Conservation (phyloP, 306 rosid genomes). For the Carpinus fangiana region DNA sequence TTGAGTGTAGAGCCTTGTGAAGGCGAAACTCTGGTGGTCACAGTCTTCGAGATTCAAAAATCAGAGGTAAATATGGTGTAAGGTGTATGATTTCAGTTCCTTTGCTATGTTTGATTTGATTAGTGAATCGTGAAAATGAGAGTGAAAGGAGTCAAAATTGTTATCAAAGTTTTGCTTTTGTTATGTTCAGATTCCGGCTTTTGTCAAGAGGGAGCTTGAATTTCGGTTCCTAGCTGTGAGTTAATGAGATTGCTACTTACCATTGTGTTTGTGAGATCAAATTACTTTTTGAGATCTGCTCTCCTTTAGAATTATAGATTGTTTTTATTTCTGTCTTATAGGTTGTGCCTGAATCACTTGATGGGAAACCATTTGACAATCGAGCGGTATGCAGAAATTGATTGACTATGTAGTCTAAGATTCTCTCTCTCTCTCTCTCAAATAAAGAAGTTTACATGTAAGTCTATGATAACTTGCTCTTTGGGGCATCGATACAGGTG, state of each 20-base stretch:
- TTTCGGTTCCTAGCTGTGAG: slow-evolving; percentile 90
- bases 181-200: slow-evolving; percentile 76
- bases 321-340: slow-evolving; percentile 30
- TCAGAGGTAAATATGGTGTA: slow-evolving; percentile 53
- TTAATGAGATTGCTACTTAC: slow-evolving; percentile 12
- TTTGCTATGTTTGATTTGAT: slow-evolving; percentile 8
- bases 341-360: slow-evolving; percentile 78
- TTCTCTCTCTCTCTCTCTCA: no score
- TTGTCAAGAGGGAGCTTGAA: slow-evolving; percentile 78
- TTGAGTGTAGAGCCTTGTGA: slow-evolving; percentile 82
- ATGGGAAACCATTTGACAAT: slow-evolving; percentile 54
- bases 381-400: slow-evolving; percentile 56
- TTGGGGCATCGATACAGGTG: slow-evolving; percentile 49
- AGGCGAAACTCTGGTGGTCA: slow-evolving; percentile 71
- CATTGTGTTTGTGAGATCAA: slow-evolving; percentile 6
- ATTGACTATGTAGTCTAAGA: neutral
- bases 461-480: slow-evolving; percentile 1
- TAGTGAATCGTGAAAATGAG: neutral
- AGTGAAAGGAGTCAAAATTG: neutral
- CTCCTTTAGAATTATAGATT: slow-evolving; percentile 1
- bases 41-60: slow-evolving; percentile 78
- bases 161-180: slow-evolving; percentile 3
- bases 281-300: neutral
- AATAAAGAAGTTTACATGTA: neutral
- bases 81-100: slow-evolving; percentile 12